Evolutionary conservation across 2,329 filamentous ascomycete species (phyloP), one percentile per base, ranked within the genome.

Genomic region (Bipolaris victoriae): DNA sequence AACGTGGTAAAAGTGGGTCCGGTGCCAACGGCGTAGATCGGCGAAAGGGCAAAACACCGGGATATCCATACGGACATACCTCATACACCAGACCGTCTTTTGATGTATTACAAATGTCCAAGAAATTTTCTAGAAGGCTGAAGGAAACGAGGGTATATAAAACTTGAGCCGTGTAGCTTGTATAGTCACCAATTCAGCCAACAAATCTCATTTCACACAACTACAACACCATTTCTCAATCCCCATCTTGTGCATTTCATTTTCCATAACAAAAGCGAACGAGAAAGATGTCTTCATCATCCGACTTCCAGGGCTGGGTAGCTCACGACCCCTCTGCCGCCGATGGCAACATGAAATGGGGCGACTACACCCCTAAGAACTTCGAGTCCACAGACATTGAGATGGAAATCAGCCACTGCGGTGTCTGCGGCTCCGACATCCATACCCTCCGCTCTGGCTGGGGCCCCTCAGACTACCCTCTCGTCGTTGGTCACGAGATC

Each of bases 301-400:
- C 64, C 35, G 57, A 82, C 58, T 86, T 86, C 70, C 77, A 83
- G 67, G 84, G 84, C 65, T 86, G 83, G 83, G 77, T 84, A 68
- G 84, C 81, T 66, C 77, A 82, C 20, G 81, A 83, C 71, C 67
- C 77, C 22, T 76, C 77, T 56, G 74, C 82, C 26, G 80, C 74
- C 52, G 70, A 84, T 40, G 84, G 84, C 59, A 84, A 84, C 58
- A 83, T 85, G 81, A 75, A 79, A 53, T 84, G 82, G 82, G 76
- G 80, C 56, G 75, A 73, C 46, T 81, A 75, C 62, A 65, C 72
- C 52, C 77, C 77, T 39, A 79, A 80, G 71, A 67, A 73, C 3
- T 72, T 70, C 47, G 90, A 88, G 64, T 90, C 92, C 73, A 86
- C 90, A 76, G 91, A 96, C 36, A 65, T 72, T 61, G 70, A 74